Conservation (phyloP, 441 rosid genomes). For the Euphorbia corollata region DNA sequence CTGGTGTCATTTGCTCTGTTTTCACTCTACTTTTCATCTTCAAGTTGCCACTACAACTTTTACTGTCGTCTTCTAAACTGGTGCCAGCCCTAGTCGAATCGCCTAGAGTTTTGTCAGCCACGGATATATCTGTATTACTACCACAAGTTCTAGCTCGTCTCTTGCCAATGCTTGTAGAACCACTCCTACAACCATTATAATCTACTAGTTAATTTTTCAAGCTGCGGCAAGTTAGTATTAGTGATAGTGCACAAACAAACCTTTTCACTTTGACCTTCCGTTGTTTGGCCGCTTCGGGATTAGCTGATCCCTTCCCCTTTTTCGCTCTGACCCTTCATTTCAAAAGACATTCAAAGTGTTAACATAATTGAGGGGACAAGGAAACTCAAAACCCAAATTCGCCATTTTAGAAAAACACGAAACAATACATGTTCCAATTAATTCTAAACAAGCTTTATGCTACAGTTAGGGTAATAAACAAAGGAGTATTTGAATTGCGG, state of each 20-base stretch:
- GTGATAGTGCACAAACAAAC: conserved; percentile 18
- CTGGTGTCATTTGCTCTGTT: conserved; percentile 8
- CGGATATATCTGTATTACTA: not conserved
- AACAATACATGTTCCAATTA: not conserved
- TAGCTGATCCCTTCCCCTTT: conserved; percentile 13
- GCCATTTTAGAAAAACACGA: not conserved
- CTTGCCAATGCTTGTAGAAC: conserved; percentile 17
- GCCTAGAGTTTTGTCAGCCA: conserved; percentile 2
- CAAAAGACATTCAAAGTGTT: not conserved
- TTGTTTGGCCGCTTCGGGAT: conserved; percentile 17
- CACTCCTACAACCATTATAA: conserved; percentile 22
- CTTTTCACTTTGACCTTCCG: conserved; percentile 22
- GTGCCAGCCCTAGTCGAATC: conserved; percentile 2
- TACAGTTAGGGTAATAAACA: not conserved
- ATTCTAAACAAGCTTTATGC: not conserved
- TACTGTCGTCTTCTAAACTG: conserved; percentile 1
- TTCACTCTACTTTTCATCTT: conserved; percentile 6
- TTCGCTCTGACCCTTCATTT: conserved; percentile 23
- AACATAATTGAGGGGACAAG: not conserved
- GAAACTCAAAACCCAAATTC: not conserved
- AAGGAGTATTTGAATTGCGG: not conserved
- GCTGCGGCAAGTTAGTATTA: not conserved
- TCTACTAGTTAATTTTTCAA: conserved; percentile 9
- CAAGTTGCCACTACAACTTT: not conserved
- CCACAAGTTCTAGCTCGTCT: conserved; percentile 16